Evolutionary conservation across 257 asterid species (phyloP).

Genomic region (Rehmannia glutinosa): DNA sequence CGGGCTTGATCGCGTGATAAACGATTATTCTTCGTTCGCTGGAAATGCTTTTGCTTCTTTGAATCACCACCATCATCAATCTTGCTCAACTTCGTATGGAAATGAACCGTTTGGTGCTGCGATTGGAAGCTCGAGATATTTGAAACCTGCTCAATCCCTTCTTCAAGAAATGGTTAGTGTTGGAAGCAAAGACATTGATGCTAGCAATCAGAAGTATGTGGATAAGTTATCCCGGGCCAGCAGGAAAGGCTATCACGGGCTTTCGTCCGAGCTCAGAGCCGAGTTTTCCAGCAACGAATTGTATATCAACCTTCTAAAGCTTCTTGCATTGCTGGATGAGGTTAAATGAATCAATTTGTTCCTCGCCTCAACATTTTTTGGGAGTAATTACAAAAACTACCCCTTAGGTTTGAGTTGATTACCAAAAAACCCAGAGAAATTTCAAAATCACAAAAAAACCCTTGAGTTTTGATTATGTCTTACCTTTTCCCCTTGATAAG

Average conservation of each 20-base stretch:
- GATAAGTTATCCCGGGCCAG: constrained; percentile 41
- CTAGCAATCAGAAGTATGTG: constrained; percentile 34
- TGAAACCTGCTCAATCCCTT: constrained; percentile 64
- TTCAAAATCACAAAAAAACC: too few species aligned
- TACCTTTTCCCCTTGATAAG: too few species aligned
- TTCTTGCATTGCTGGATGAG: constrained; percentile 70
- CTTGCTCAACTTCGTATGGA: constrained; percentile 34
- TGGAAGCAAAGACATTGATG: constrained; percentile 39
- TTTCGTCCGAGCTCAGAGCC: constrained; percentile 44
- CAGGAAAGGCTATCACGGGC: constrained; percentile 37
- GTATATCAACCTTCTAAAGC: constrained; percentile 48
- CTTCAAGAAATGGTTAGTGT: constrained; percentile 72
- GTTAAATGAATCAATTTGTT: too few species aligned
- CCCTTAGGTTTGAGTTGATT: too few species aligned
- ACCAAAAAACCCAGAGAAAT: too few species aligned
- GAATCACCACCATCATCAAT: constrained; percentile 15
- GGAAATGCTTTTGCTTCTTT: constrained; percentile 13
- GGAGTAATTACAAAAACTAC: too few species aligned
- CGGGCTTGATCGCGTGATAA: constrained; percentile 13
- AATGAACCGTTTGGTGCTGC: constrained; percentile 34
- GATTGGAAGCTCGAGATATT: constrained; percentile 52
- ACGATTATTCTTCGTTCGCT: constrained; percentile 13
- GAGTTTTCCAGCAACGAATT: constrained; percentile 49
- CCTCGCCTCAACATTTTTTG: too few species aligned
- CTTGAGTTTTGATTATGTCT: too few species aligned